phyloP scores from a whole-genome alignment of 2,329 filamentous ascomycete species.

The Calonectria leucothoes region DNA sequence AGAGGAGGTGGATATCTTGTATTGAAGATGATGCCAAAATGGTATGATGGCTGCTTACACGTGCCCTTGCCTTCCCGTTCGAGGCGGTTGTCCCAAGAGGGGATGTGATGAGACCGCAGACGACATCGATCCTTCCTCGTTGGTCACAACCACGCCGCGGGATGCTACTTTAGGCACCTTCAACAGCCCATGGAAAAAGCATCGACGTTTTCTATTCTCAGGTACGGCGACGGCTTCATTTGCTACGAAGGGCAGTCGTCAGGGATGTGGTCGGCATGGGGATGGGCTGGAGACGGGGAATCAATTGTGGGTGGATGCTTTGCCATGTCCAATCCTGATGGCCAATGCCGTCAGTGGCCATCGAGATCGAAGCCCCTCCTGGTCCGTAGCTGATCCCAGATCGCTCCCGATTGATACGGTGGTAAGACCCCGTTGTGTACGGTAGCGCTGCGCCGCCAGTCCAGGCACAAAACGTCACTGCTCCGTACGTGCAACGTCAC shows the following conservation, averaged over 20 bases:
- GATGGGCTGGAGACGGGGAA: neutral
- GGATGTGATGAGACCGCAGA: neutral
- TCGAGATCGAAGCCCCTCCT: constrained; percentile 10
- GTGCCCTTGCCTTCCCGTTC: neutral
- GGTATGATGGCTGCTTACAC: neutral
- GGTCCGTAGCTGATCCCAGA: neutral
- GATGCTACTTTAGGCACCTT: neutral
- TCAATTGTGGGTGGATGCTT: neutral
- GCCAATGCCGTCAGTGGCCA: neutral
- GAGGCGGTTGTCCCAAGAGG: neutral
- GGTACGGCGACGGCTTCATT: neutral
- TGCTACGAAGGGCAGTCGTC: constrained; percentile 6
- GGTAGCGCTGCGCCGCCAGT: neutral
- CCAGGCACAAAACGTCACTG: neutral
- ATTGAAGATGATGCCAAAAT: neutral
- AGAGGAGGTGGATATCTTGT: neutral
- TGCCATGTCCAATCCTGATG: constrained; percentile 7
- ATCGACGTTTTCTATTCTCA: neutral
- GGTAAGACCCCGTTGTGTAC: constrained; percentile 16
- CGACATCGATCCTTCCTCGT: neutral
- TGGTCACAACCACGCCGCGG: neutral
- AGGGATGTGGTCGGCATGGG: constrained; percentile 6
- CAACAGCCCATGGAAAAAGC: neutral
- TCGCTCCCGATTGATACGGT: constrained; percentile 19
- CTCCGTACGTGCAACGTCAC: neutral